A percentile compares a stretch with the other conserved stretches of the same genome.
Evolutionary conservation across 2,329 filamentous ascomycete species (phyloP).

Genomic region (Eutypa lata): DNA sequence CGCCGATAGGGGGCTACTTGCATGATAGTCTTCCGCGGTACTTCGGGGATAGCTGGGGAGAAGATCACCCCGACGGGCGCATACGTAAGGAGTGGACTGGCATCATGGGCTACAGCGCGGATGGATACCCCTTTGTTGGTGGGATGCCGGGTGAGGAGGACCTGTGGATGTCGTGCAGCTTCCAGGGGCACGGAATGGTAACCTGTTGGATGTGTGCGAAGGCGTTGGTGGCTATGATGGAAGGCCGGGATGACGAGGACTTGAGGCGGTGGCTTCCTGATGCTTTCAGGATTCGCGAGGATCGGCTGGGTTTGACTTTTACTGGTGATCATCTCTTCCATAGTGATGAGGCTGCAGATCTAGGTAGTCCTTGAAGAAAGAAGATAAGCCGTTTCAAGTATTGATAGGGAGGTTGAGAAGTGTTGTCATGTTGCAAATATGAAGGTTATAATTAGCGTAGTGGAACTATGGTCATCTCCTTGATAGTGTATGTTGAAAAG

Average conservation of each 20-base stretch:
- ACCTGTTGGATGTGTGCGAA: constrained; percentile 57
- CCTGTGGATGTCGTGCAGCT: constrained; percentile 56
- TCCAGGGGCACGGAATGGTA: constrained; percentile 68
- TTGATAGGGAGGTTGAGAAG: too few relatives aligned
- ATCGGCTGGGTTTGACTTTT: constrained; percentile 39
- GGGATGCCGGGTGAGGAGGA: constrained; percentile 41
- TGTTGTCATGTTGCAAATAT: too few relatives aligned
- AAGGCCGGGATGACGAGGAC: constrained; percentile 27
- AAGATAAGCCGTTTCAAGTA: too few relatives aligned
- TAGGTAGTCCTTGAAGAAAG: too few relatives aligned
- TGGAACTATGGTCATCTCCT: too few relatives aligned
- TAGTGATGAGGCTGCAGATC: too few relatives aligned
- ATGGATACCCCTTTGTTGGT: constrained; percentile 52
- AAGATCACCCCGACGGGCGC: constrained; percentile 36
- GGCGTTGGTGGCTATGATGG: constrained; percentile 54
- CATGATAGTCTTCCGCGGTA: constrained; percentile 40
- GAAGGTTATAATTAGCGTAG: too few relatives aligned
- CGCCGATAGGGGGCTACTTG: constrained; percentile 47
- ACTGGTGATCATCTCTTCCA: constrained; percentile 15
- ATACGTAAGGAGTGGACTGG: constrained; percentile 50
- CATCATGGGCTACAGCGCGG: constrained; percentile 54
- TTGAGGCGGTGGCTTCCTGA: constrained; percentile 50
- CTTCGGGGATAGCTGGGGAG: constrained; percentile 52
- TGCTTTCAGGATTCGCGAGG: constrained; percentile 44
- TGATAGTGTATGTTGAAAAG: too few relatives aligned